Percentiles rank a stretch among this genome's conserved stretches.
These are phyloP conservation scores for Spergularia marina DNA, from an alignment of 148 eudicot genomes.

Conservation along the genomic window DNA sequence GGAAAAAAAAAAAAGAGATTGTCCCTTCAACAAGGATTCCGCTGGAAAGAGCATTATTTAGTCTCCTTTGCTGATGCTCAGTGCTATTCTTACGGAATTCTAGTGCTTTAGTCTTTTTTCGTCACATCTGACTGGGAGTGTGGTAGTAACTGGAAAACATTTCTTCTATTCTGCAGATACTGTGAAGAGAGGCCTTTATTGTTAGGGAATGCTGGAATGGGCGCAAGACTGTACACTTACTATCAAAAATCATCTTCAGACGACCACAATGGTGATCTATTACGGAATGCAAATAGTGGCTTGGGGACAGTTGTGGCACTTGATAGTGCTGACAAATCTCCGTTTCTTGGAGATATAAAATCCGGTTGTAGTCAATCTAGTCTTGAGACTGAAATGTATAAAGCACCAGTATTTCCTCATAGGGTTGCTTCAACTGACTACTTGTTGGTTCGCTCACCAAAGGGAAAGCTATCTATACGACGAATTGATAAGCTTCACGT, in stretches of 20 bases:
- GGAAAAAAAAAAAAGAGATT: background rate
- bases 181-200: constrained; percentile 97
- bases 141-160: background rate
- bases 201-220: constrained; percentile 92
- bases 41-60: background rate
- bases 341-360: constrained; percentile 93
- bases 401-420: constrained; percentile 86
- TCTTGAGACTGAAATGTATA: constrained; percentile 93
- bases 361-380: constrained; percentile 81
- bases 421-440: constrained; percentile 90
- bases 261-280: constrained; percentile 68
- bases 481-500: constrained; percentile 90
- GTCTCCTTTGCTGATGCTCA: background rate
- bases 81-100: background rate
- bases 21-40: background rate
- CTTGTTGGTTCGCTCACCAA: constrained; percentile 84
- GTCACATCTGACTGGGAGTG: background rate
- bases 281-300: constrained; percentile 55
- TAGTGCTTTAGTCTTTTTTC: background rate
- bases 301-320: constrained; percentile 79
- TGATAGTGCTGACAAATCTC: constrained; percentile 97
- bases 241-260: constrained; percentile 79
- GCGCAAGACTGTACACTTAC: constrained; percentile 92
- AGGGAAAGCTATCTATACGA: constrained; percentile 91
- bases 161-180: constrained; percentile 51